A percentile compares a stretch with the other conserved stretches of the same genome.
Conservation (phyloP, 2,329 filamentous ascomycete species). For the Ascochyta lentis region DNA sequence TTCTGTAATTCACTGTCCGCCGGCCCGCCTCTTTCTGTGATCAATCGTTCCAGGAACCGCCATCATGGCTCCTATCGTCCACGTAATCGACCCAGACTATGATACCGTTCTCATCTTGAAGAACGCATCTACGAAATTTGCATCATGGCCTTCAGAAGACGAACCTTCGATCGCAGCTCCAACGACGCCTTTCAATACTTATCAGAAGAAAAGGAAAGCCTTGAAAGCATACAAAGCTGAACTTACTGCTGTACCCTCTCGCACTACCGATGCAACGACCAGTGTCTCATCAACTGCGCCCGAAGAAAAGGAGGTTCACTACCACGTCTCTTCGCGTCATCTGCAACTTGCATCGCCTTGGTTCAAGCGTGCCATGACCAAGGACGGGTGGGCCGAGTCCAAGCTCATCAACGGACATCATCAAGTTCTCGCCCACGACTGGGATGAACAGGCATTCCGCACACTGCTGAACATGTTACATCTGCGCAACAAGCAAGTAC, state of each 20-base stretch:
- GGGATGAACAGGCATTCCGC: conserved; percentile 50
- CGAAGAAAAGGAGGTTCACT: background rate
- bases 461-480: conserved; percentile 58
- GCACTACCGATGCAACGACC: too few relatives aligned
- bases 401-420: conserved; percentile 16
- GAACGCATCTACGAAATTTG: background rate
- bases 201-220: background rate
- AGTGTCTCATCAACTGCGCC: background rate
- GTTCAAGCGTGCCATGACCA: conserved; percentile 4
- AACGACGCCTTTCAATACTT: too few relatives aligned
- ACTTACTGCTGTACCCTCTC: too few relatives aligned
- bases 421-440: conserved; percentile 22
- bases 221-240: too few relatives aligned
- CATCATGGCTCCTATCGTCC: background rate
- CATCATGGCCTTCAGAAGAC: background rate
- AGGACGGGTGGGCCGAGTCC: conserved; percentile 5
- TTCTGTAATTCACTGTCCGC: too few relatives aligned
- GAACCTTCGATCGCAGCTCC: too few relatives aligned
- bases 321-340: conserved; percentile 10
- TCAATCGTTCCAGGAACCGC: too few relatives aligned
- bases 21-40: too few relatives aligned
- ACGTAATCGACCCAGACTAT: background rate
- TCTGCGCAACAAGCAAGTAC: conserved; percentile 51
- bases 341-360: conserved; percentile 8
- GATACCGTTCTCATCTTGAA: conserved; percentile 3